Conservation (phyloP, 306 rosid genomes). For the Quercus parvula region DNA sequence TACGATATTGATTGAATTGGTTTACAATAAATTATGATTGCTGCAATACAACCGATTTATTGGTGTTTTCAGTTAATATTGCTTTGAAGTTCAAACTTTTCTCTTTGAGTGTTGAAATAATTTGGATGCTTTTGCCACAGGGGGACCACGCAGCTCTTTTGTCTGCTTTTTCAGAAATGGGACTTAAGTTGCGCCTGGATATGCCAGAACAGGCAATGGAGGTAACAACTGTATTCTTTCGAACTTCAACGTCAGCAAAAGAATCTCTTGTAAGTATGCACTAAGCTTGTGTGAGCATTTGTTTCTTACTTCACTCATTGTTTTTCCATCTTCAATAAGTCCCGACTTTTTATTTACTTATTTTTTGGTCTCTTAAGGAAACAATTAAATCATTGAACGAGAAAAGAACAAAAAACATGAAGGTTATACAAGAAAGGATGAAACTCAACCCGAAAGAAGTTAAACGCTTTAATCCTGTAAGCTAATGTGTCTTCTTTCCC, state of each 20-base stretch:
- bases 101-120: slow-evolving; percentile 1
- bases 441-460: slow-evolving; percentile 70
- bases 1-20: not conserved
- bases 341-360: slow-evolving; percentile 23
- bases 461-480: slow-evolving; percentile 94
- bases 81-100: slow-evolving; percentile 2
- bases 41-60: not conserved
- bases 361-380: slow-evolving; percentile 46
- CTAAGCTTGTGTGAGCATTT: slow-evolving; percentile 13
- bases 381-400: slow-evolving; percentile 62
- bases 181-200: slow-evolving; percentile 89
- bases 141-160: slow-evolving; percentile 95
- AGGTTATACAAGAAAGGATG: slow-evolving; percentile 84
- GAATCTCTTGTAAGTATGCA: slow-evolving; percentile 59
- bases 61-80: not conserved
- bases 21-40: not conserved
- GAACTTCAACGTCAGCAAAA: slow-evolving; percentile 71
- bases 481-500: slow-evolving; percentile 34
- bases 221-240: slow-evolving; percentile 72
- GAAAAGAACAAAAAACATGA: slow-evolving; percentile 76
- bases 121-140: slow-evolving; percentile 43
- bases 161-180: slow-evolving; percentile 97
- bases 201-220: slow-evolving; percentile 97
- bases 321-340: slow-evolving; percentile 9
- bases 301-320: slow-evolving; percentile 1